Evolutionary conservation across 176 grass and related monocot species (phyloP), one percentile per base, ranked within the genome.

Genomic region (Elaeis guineensis): DNA sequence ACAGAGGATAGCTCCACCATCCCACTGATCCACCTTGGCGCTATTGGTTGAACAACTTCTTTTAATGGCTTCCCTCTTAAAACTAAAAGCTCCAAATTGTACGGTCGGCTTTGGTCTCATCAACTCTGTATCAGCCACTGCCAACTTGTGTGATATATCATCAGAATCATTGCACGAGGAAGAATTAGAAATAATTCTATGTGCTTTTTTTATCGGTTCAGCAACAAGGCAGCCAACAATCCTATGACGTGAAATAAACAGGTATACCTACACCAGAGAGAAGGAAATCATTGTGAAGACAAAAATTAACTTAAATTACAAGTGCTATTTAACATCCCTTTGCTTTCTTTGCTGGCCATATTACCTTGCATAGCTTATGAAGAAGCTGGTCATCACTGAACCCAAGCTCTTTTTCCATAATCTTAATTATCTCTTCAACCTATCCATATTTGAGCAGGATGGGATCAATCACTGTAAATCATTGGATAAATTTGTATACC

Each of bases 291-390:
- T 14, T 44, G 3, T 44, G 35, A 12, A 44, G 35, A 44, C 7
- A 44, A 44, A 44, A 44, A 44, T 2, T 44, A 44, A 44, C 35
- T 44, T 44, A 9, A 44, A 44, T 14, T 44, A 14, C 6, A 44
- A 12, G 35, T 14, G 9, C 35, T 0, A 44, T 2, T 44, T 12
- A 0, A 44, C 11, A 44, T 44, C 35, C 35, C 35, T 44, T 44
- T 44, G 35, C 35, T 44, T 44, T 44, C 35, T 44, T 14, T 44
- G 35, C 14, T 14, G 35, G 35, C 35, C 35, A 44, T 44, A 44
- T 56, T 76, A 97, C 93, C 81, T 85, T 91, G 67, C 87, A 97
- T n/a, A 80, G 76, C 25, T 82, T 73, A 71, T 91, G 75, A 52
- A 97, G 70, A 56, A 97, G 93, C 28, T 65, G 74, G 23, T 76